Evolutionary conservation across 1,139 yeast species (phyloP).

Genomic region (Saccharomycopsis crataegensis): DNA sequence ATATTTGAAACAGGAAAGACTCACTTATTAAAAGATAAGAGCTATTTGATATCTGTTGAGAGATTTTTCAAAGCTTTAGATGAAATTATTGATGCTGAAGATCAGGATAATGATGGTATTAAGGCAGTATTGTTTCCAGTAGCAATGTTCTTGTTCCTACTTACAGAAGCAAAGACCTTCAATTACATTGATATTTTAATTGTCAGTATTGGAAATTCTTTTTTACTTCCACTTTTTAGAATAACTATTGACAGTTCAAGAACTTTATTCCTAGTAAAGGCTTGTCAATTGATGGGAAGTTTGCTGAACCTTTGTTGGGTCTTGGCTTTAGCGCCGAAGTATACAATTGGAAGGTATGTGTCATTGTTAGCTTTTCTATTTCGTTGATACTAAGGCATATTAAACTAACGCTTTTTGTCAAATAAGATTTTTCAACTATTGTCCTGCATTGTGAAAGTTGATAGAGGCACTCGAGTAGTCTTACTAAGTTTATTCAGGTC

Average conservation of each 20-base stretch:
- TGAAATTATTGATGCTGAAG: neutral
- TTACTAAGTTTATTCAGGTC: too few species aligned
- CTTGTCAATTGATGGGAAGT: neutral
- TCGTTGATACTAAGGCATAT: too few species aligned
- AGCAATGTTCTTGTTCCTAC: neutral
- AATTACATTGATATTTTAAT: neutral
- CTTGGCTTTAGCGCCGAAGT: neutral
- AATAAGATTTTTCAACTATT: too few species aligned
- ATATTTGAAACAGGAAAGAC: too few species aligned
- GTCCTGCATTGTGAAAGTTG: too few species aligned
- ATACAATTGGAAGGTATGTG: neutral
- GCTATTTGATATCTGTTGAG: neutral
- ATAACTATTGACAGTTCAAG: neutral
- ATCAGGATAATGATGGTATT: neutral
- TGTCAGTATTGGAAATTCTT: neutral
- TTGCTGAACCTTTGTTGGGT: neutral
- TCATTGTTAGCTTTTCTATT: too few species aligned
- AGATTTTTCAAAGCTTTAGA: neutral
- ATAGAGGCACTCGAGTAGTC: too few species aligned
- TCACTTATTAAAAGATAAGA: neutral
- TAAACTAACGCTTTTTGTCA: too few species aligned
- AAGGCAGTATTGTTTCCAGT: neutral
- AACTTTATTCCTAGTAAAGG: neutral
- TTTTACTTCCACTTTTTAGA: too few species aligned
- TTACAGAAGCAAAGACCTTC: neutral